Evolutionary conservation across 371 early-diverging fungal genomes (phyloP).

Genomic region (Mucor piriformis): DNA sequence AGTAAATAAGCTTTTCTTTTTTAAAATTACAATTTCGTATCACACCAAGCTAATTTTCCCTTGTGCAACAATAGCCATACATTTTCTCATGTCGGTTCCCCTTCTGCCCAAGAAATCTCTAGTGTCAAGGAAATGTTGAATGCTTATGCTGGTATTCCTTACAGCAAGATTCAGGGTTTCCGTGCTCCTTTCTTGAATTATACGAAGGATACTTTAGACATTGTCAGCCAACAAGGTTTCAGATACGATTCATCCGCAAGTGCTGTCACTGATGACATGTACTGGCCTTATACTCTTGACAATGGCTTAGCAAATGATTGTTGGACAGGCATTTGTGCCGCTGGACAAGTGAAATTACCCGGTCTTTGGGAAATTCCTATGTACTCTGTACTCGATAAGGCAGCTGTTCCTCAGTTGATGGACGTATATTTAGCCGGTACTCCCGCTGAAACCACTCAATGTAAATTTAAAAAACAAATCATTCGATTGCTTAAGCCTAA

Average conservation of each 20-base stretch:
- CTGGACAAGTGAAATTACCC: conserved; percentile 46
- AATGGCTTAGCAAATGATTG: conserved; percentile 73
- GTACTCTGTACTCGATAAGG: conserved; percentile 48
- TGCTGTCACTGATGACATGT: conserved; percentile 49
- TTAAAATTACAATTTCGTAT: neutral
- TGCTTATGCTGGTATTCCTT: conserved; percentile 67
- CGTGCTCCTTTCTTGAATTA: conserved; percentile 75
- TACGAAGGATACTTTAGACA: conserved; percentile 50
- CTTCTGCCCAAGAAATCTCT: conserved; percentile 52
- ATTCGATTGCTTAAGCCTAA: neutral
- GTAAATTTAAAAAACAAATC: conserved; percentile 30
- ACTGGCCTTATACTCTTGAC: conserved; percentile 78
- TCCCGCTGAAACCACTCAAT: conserved; percentile 43
- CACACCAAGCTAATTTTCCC: neutral
- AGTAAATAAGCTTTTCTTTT: conserved; percentile 27
- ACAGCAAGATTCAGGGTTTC: conserved; percentile 68
- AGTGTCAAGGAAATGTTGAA: conserved; percentile 57
- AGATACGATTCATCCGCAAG: conserved; percentile 66
- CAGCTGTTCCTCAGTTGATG: conserved; percentile 59
- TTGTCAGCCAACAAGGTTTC: conserved; percentile 57
- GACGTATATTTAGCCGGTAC: conserved; percentile 64
- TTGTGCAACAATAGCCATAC: conserved; percentile 47
- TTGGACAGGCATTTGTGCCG: conserved; percentile 57
- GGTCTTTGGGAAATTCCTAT: conserved; percentile 79
- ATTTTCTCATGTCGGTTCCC: conserved; percentile 61